Conservation (phyloP, 176 grass and related monocot species). For the Alopecurus myosuroides region DNA sequence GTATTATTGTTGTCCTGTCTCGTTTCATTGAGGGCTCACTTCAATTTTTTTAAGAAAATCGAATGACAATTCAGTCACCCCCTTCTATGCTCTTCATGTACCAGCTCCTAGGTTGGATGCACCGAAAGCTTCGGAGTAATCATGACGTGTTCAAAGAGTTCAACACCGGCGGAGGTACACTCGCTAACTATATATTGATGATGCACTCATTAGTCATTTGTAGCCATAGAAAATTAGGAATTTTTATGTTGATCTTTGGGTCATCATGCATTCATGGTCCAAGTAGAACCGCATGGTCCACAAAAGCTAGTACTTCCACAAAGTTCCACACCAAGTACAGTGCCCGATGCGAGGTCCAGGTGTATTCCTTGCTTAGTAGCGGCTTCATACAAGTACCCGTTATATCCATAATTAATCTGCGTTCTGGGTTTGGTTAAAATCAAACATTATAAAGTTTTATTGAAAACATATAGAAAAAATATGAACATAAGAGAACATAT, state of each 20-base stretch:
- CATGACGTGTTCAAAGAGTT: conserved; percentile 77
- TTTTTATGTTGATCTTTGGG: neutral
- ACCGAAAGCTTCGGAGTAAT: conserved; percentile 72
- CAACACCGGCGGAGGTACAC: conserved; percentile 38
- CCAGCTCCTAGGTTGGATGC: conserved; percentile 97
- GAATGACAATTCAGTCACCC: neutral
- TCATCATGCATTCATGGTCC: neutral
- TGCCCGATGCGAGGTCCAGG: neutral
- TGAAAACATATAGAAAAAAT: too few relatives aligned
- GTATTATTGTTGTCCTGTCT: neutral
- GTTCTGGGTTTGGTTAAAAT: too few relatives aligned
- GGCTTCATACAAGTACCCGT: neutral
- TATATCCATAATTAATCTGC: too few relatives aligned
- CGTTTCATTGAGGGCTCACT: neutral
- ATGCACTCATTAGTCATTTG: too few relatives aligned
- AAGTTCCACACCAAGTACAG: neutral
- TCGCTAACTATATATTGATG: neutral
- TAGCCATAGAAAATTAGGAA: neutral
- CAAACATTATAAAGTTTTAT: too few relatives aligned
- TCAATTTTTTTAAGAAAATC: too few relatives aligned
- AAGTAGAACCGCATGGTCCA: too few relatives aligned
- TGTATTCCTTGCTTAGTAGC: neutral
- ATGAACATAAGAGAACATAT: too few relatives aligned
- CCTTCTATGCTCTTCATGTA: neutral
- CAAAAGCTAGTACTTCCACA: neutral